A percentile compares a stretch with the other conserved stretches of the same genome.
phyloP scores from a whole-genome alignment of 139 green algal species.

The Nannochloris sp. region DNA sequence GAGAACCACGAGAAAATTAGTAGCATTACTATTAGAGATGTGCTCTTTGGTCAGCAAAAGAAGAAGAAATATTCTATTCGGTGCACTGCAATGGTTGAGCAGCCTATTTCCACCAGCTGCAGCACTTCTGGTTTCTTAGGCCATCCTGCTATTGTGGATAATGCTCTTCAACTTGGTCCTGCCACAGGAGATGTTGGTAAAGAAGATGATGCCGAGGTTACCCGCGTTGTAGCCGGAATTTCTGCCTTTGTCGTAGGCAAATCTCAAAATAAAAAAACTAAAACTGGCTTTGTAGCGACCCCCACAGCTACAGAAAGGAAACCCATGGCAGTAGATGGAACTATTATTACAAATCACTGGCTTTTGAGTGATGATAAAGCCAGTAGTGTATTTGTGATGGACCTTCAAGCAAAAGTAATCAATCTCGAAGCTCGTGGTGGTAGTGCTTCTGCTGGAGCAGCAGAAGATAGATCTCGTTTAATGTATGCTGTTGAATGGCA shows the following conservation, averaged over 20 bases:
- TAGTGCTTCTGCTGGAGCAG: neutral
- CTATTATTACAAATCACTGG: slow-evolving; percentile 15
- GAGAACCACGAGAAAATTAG: too few species aligned
- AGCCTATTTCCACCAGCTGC: too few species aligned
- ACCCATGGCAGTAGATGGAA: slow-evolving; percentile 3
- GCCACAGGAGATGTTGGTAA: slow-evolving; percentile 6
- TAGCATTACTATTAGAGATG: too few species aligned
- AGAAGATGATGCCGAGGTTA: slow-evolving; percentile 1
- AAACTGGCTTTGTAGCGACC: neutral
- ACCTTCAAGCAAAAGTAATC: slow-evolving; percentile 9
- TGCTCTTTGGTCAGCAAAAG: neutral
- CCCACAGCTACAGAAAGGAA: neutral
- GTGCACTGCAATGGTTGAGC: neutral
- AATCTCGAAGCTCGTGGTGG: neutral
- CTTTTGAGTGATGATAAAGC: neutral
- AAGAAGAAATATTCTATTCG: neutral
- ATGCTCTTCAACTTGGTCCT: slow-evolving; percentile 30
- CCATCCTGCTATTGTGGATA: slow-evolving; percentile 25
- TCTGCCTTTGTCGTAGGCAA: neutral
- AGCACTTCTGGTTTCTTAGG: slow-evolving; percentile 7
- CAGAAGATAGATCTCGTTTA: neutral
- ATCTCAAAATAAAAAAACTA: neutral
- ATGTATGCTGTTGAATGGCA: slow-evolving; percentile 26
- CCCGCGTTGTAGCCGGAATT: slow-evolving; percentile 18
- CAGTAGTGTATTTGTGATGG: neutral